These are phyloP conservation scores for Pluteus cervinus DNA, from an alignment of 768 basidiomycete genomes.

Conservation along the genomic window DNA sequence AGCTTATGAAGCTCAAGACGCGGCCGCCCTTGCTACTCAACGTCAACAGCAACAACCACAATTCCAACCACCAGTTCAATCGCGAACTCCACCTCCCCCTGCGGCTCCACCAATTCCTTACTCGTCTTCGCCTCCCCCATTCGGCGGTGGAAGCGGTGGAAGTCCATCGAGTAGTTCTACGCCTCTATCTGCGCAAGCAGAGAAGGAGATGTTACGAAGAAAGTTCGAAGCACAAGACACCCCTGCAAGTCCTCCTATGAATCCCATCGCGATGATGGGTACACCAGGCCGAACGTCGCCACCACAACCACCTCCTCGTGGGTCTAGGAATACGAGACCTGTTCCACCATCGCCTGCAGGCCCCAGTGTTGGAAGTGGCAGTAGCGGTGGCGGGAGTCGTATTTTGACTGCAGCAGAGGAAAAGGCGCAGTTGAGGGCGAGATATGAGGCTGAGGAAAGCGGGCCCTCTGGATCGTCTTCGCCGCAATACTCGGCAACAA, in stretches of 20 bases:
- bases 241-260: conserved; percentile 14
- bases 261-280: conserved; percentile 15
- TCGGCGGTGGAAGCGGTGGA: background rate
- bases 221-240: conserved; percentile 53
- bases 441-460: conserved; percentile 53
- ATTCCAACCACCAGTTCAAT: conserved; percentile 8
- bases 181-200: conserved; percentile 25
- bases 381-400: conserved; percentile 7
- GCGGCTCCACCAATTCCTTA: conserved; percentile 12
- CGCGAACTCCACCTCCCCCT: conserved; percentile 15
- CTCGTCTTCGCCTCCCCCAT: background rate
- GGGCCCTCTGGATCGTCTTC: conserved; percentile 8
- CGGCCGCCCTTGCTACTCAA: conserved; percentile 37
- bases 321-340: conserved; percentile 17
- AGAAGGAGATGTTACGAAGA: conserved; percentile 54
- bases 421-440: conserved; percentile 63
- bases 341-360: conserved; percentile 28
- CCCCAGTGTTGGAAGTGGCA: conserved; percentile 13
- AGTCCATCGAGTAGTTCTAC: conserved; percentile 12
- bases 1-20: conserved; percentile 63
- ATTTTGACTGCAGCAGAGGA: conserved; percentile 71
- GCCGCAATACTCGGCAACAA: conserved; percentile 15
- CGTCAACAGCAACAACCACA: conserved; percentile 16
- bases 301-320: conserved; percentile 14
- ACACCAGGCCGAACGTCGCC: conserved; percentile 11